Evolutionary conservation across 2,329 filamentous ascomycete species (phyloP).

Genomic region (Fusarium gaditjirri): DNA sequence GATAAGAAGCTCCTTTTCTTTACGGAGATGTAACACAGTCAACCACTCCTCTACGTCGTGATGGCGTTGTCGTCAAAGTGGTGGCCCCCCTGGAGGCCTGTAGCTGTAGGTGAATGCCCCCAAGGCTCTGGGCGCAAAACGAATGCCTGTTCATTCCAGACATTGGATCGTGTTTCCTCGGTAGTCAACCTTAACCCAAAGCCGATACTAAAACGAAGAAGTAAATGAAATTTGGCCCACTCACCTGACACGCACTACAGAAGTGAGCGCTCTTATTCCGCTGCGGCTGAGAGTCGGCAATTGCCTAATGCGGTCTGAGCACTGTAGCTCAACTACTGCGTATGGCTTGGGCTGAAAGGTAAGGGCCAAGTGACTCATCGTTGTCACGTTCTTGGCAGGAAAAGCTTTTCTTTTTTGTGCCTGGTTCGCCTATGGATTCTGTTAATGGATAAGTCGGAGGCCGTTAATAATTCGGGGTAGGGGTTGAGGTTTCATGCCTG

Average conservation of each 20-base stretch:
- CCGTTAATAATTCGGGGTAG: not conserved
- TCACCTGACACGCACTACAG: slow-evolving; percentile 24
- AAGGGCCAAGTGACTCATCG: not conserved
- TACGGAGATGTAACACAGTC: not conserved
- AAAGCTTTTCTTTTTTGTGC: not conserved
- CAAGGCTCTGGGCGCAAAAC: no score
- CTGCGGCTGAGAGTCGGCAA: slow-evolving; percentile 24
- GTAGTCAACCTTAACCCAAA: not conserved
- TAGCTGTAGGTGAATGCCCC: not conserved
- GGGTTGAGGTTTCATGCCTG: not conserved
- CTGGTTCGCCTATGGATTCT: not conserved
- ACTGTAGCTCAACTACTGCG: not conserved
- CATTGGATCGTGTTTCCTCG: not conserved
- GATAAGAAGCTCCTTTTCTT: not conserved
- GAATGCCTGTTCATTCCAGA: not conserved
- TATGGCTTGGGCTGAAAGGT: not conserved
- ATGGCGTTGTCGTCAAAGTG: no score
- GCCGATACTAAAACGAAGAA: not conserved
- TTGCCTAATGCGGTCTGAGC: slow-evolving; percentile 14
- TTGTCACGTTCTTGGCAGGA: not conserved
- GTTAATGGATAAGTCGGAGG: not conserved
- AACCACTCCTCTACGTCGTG: not conserved
- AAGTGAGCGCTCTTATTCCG: not conserved
- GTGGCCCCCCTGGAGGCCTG: rapidly evolving
- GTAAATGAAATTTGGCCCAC: slow-evolving; percentile 1